Conservation (phyloP, 768 basidiomycete species). For the Nidularia pulvinata region DNA sequence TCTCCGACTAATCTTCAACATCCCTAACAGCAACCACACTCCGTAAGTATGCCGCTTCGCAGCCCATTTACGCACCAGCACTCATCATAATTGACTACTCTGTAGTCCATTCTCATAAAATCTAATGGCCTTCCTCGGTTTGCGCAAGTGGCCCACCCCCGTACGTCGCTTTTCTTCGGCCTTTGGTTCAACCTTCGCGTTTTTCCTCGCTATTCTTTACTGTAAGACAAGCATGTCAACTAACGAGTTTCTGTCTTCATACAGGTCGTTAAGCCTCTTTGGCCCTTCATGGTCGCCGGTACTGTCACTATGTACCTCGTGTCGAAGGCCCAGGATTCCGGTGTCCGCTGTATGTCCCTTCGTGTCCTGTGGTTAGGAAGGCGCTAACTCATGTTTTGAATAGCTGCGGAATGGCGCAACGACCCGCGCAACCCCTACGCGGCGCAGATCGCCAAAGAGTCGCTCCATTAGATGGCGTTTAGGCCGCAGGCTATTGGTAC, state of each 20-base stretch:
- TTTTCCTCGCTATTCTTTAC: too few relatives aligned
- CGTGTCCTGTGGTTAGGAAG: background rate
- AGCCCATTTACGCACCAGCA: too few relatives aligned
- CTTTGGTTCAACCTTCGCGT: background rate
- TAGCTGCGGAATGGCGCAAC: conserved; percentile 68
- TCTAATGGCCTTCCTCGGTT: conserved; percentile 74
- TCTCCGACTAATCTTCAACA: too few relatives aligned
- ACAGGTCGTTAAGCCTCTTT: conserved; percentile 73
- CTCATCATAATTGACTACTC: too few relatives aligned
- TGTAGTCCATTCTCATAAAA: conserved; percentile 3
- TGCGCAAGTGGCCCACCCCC: conserved; percentile 82
- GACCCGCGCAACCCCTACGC: conserved; percentile 87
- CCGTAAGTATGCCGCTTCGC: too few relatives aligned
- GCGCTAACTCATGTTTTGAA: conserved; percentile 3
- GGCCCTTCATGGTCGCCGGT: conserved; percentile 78
- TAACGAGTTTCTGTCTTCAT: conserved; percentile 1
- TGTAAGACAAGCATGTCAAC: background rate
- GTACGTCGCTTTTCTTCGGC: conserved; percentile 38
- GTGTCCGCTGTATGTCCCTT: conserved; percentile 63
- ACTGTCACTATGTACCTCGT: conserved; percentile 68
- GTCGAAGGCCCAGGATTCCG: conserved; percentile 63
- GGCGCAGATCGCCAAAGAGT: conserved; percentile 70
- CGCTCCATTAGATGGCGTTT: conserved; percentile 32
- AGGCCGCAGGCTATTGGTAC: too few relatives aligned
- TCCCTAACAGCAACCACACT: too few relatives aligned